A percentile compares a stretch with the other conserved stretches of the same genome.
These are phyloP conservation scores for Fomitiporia mediterranea DNA, from an alignment of 1,284 basidiomycete genomes.

Conservation along the genomic window DNA sequence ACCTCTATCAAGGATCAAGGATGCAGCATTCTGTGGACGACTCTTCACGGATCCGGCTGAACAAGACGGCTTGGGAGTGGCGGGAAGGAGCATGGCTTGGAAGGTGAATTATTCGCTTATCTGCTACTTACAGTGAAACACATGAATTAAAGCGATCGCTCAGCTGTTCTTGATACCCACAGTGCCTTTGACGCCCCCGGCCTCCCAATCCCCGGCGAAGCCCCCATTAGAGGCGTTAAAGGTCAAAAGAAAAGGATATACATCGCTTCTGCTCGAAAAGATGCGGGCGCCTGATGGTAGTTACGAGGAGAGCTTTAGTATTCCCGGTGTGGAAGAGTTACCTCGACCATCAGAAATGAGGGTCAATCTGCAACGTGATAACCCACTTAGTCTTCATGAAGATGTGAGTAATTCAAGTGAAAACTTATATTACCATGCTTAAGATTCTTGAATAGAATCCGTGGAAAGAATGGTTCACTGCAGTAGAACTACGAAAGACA, in stretches of 20 bases:
- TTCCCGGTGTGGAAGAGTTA: constrained; percentile 44
- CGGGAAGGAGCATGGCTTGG: constrained; percentile 73
- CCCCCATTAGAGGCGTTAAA: constrained; percentile 39
- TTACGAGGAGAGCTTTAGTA: constrained; percentile 59
- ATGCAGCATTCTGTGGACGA: constrained; percentile 56
- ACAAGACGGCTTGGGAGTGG: constrained; percentile 36
- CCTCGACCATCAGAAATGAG: constrained; percentile 33
- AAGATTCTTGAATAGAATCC: constrained; percentile 57
- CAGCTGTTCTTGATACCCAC: constrained; percentile 20
- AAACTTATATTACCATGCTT: constrained; percentile 10
- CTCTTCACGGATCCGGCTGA: constrained; percentile 42
- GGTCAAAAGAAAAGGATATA: constrained; percentile 47
- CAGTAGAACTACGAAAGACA: constrained; percentile 79
- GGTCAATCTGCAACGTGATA: constrained; percentile 64
- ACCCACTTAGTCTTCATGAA: constrained; percentile 82
- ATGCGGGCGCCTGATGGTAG: constrained; percentile 77
- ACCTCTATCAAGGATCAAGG: constrained; percentile 58
- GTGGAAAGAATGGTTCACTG: constrained; percentile 88
- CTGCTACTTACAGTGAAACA: background rate
- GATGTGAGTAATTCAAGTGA: constrained; percentile 45
- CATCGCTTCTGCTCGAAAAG: constrained; percentile 50
- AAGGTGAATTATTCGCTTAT: constrained; percentile 44
- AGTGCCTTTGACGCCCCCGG: constrained; percentile 16
- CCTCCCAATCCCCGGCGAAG: constrained; percentile 10
- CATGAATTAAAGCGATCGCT: background rate